Conservation (phyloP, 73 alveolate genomes). For the Paramecium caudatum region DNA sequence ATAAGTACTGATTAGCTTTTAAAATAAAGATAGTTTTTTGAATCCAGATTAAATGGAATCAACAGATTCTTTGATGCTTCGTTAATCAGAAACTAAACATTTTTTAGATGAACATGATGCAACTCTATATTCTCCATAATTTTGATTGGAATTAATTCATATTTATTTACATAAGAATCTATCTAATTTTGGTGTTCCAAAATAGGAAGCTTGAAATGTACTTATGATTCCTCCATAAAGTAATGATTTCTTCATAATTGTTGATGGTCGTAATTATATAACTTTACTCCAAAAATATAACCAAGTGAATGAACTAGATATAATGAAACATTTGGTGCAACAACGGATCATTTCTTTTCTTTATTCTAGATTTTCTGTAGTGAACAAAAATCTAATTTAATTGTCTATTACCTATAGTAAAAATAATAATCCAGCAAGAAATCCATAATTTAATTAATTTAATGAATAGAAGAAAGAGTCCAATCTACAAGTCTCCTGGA, state of each 20-base stretch:
- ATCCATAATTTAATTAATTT: conserved; percentile 4
- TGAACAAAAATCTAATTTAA: conserved; percentile 8
- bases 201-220: not conserved
- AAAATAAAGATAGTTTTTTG: conserved; percentile 61
- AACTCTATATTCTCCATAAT: conserved; percentile 30
- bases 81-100: conserved; percentile 42
- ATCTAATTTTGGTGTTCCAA: not conserved
- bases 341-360: not conserved
- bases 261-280: not conserved
- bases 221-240: not conserved
- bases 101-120: conserved; percentile 43
- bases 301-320: not conserved
- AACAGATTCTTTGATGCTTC: conserved; percentile 30
- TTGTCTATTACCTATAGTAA: not conserved
- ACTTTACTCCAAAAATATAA: conserved; percentile 36
- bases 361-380: not conserved
- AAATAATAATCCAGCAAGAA: conserved; percentile 30
- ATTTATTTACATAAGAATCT: not conserved
- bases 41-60: conserved; percentile 61
- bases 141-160: not conserved
- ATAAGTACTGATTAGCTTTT: conserved; percentile 33
- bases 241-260: not conserved
- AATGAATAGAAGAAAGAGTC: conserved; percentile 63
- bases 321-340: not conserved
- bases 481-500: conserved; percentile 37